These are phyloP conservation scores for Leccinum olivaceoglutinosum DNA, from an alignment of 1,284 basidiomycete genomes.

Conservation along the genomic window DNA sequence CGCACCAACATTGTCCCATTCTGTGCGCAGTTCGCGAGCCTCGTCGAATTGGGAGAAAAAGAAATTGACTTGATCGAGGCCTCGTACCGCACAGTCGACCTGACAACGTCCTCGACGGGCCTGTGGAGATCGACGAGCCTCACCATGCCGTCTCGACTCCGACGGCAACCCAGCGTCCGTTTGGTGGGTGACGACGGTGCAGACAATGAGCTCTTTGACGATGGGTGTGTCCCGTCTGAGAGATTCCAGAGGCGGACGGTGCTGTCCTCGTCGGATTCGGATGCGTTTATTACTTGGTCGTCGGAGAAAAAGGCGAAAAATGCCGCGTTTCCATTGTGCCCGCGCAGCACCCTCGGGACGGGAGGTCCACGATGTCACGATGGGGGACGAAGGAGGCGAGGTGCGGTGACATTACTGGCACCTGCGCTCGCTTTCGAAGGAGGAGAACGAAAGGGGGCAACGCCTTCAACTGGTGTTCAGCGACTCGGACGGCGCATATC, in stretches of 20 bases:
- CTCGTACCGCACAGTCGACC: conserved; percentile 5
- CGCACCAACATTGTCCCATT: conserved; percentile 18
- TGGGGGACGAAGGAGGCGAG: conserved; percentile 2
- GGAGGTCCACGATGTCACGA: not conserved
- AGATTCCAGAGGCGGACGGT: conserved; percentile 20
- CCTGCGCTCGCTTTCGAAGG: not conserved
- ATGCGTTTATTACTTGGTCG: conserved; percentile 17
- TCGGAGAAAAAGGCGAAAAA: conserved; percentile 18
- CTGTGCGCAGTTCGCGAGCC: too few relatives aligned
- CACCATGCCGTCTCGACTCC: conserved; percentile 16
- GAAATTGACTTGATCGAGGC: conserved; percentile 5
- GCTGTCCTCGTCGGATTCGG: conserved; percentile 10
- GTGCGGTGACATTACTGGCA: not conserved
- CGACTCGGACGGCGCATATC: not conserved
- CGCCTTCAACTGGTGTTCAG: too few relatives aligned
- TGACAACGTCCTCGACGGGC: conserved; percentile 1
- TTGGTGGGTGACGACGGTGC: too few relatives aligned
- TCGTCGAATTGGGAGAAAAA: too few relatives aligned
- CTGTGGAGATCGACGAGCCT: conserved; percentile 10
- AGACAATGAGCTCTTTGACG: too few relatives aligned
- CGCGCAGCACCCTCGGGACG: conserved; percentile 10
- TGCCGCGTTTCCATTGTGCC: conserved; percentile 10
- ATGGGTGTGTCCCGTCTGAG: not conserved
- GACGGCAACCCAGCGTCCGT: not conserved
- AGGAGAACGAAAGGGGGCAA: not conserved